Base-by-base conservation (phyloP, 2,329 filamentous ascomycete genomes). In the Neofusicoccum parvum region DNA sequence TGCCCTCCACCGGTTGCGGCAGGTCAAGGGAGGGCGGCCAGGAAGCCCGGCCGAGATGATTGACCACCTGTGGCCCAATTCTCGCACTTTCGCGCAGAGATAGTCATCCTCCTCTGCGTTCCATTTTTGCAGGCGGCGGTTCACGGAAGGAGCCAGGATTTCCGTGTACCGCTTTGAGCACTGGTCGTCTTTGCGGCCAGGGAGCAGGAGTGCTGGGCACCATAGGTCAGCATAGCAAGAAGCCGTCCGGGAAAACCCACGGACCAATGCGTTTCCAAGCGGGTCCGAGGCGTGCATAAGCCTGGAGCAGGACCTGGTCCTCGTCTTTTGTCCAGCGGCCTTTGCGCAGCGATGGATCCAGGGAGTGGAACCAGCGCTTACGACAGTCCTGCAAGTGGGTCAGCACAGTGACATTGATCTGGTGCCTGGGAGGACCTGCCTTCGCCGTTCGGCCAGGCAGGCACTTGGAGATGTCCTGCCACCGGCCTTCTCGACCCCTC, bases 281-380 rank as follows among this genome's bases (percentile, higher is more conserved):
- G 15, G 50, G 50, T 4, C 50, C 50, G 37, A 36, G 32, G 14
- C 32, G 50, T 37, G 50, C 23, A 14, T 37, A 37, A 6, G 23
- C 50, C 5, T 20, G 50, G 7, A 37, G 50, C 27, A 53, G 32
- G 9, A 53, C 17, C 6, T 20, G 32, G 34, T 53, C 50, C 34
- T 53, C 50, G 3, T 20, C 50, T 32, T 53, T 11, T 17, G 50
- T 37, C 32, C 50, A 53, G 17, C 32, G 50, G 6, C 50, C 50
- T n/a, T 53, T 53, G 12, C 50, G 50, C 3, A 53, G 50, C 12
- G 50, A 53, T 10, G 50, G 50, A 20, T 53, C 50, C 20, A 53
- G 50, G 15, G 50, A 53, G 34, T 53, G 50, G 34, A 53, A 53
- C 50, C 50, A 53, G 12, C 50, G 50, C 34, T 53, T 53, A n/a